Conservation (phyloP, 306 rosid species). For the Carpinus viminea region DNA sequence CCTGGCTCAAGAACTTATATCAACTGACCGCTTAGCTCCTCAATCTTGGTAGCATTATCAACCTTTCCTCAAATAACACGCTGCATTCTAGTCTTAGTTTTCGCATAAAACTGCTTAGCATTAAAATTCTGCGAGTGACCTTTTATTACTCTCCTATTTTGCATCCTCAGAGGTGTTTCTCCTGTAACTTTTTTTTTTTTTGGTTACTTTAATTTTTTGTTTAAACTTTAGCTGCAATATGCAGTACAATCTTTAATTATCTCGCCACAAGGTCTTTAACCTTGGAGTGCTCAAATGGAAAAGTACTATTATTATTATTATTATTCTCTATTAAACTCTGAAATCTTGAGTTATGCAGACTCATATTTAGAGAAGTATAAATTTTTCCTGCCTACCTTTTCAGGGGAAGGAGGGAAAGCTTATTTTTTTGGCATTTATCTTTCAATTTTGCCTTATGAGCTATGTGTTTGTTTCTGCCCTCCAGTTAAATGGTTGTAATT, state of each 20-base stretch:
- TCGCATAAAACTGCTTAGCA: not conserved
- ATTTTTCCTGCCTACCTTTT: not conserved
- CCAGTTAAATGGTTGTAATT: not conserved
- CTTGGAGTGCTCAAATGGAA: not conserved
- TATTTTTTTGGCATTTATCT: not conserved
- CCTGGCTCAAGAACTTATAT: conserved; percentile 85
- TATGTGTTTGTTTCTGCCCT: not conserved
- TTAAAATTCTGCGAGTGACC: not conserved
- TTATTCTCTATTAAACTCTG: not conserved
- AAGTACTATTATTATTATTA: not conserved
- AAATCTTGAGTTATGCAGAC: not conserved
- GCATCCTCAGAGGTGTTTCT: not conserved
- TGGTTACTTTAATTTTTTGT: not conserved
- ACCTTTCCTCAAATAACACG: not conserved
- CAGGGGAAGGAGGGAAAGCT: not conserved
- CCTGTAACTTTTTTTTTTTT: not conserved
- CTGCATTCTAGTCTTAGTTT: not conserved
- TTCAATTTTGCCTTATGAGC: not conserved
- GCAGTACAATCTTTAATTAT: not conserved
- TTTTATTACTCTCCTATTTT: not conserved
- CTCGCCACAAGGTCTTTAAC: not conserved
- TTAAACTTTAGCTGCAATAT: not conserved
- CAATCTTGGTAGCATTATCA: conserved; percentile 81
- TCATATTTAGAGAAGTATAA: not conserved
- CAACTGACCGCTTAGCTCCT: conserved; percentile 93